Percentiles rank a stretch among this genome's conserved stretches.
These are phyloP conservation scores for Oemleria cerasiformis DNA, from an alignment of 306 rosid genomes.

Conservation along the genomic window DNA sequence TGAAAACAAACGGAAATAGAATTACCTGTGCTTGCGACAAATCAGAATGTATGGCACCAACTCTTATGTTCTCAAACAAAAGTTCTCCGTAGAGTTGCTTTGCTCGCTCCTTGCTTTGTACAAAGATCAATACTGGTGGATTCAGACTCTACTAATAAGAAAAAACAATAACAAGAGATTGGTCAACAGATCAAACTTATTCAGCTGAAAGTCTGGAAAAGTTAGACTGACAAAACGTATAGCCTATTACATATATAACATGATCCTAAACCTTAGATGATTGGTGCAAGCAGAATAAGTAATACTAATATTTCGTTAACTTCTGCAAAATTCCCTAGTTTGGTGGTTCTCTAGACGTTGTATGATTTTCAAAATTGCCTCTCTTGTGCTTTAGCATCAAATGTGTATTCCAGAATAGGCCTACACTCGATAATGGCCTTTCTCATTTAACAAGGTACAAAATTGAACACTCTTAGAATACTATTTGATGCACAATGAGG, in stretches of 20 bases:
- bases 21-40: constrained; percentile 72
- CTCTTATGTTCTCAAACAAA: constrained; percentile 69
- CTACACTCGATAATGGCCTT: constrained; percentile 1
- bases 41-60: constrained; percentile 85
- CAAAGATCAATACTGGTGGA: constrained; percentile 85
- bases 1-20: constrained; percentile 17
- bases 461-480: not conserved
- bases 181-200: constrained; percentile 24
- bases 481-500: not conserved
- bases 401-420: constrained; percentile 1
- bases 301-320: not conserved
- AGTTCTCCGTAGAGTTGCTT: constrained; percentile 81
- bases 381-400: not conserved
- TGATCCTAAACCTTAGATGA: not conserved
- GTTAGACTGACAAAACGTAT: constrained; percentile 7
- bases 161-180: constrained; percentile 15
- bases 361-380: not conserved
- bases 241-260: not conserved
- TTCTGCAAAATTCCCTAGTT: not conserved
- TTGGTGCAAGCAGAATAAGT: not conserved
- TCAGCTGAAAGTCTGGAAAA: constrained; percentile 10
- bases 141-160: constrained; percentile 59
- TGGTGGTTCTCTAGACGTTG: not conserved
- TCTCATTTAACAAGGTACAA: not conserved
- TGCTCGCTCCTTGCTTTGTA: constrained; percentile 98